Evolutionary conservation across 139 green algal species (phyloP), one percentile per base, ranked within the genome.

Genomic region (Picochlorum sp.): DNA sequence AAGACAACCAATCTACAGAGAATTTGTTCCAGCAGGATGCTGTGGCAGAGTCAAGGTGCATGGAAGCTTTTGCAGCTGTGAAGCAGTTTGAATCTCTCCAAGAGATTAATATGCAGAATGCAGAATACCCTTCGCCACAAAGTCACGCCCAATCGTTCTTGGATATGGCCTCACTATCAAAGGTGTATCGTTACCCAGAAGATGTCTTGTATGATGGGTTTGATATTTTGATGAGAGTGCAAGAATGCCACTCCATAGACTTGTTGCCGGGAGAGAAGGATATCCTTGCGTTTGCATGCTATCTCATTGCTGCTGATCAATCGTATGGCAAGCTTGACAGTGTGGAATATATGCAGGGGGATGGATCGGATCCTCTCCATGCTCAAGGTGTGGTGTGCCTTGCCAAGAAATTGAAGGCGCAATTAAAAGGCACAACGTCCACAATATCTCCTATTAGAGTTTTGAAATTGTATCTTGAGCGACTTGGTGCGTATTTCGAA

Each of bases 401-500:
- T 41, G 34, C 34, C 34, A 41, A 41, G 8, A 34, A 30, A 15
- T 34, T 59, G 14, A 41, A 59, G 21, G 15, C 13, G 9, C 16
- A 62, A n/a, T 67, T 82, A 67, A 24, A 45, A 41, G 61, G 45
- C 9, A 66, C 66, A 54, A 71, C 66, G 24, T 63, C 60, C 2
- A 56, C 72, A 59, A 74, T 74, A 49, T 71, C 72, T 57, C 38
- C 71, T 34, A 18, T 77, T 38, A 59, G 62, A 21, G 61, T 80
- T 37, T 69, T 91, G 24, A 83, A 87, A 75, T 80, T 95, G 11
- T 86, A 86, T 69, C 65, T 90, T 54, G 83, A 90, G 72, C 76
- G 87, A 34, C 74, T 93, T 66, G 87, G 86, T 37, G 57, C 57
- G 18, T 57, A 78, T 52, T 62, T 75, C n/a, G 26, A 14, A 20